phyloP scores from a whole-genome alignment of 1,284 basidiomycete genomes.

The Amylostereum areolatum region DNA sequence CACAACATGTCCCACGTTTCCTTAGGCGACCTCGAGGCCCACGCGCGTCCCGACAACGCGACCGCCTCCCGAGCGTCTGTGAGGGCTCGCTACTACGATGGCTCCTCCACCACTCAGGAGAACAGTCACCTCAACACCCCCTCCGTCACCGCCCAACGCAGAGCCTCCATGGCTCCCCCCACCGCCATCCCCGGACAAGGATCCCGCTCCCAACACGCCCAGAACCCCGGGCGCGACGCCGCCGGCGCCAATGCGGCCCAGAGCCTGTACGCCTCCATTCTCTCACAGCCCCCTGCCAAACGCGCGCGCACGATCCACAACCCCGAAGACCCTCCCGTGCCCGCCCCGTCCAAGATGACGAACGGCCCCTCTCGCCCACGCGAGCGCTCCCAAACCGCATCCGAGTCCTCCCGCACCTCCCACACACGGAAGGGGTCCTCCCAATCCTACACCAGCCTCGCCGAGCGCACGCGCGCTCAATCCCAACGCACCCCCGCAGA shows the following conservation, averaged over 20 bases:
- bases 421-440: constrained; percentile 7
- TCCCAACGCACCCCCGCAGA: constrained; percentile 21
- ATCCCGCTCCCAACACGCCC: constrained; percentile 17
- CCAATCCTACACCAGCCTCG: constrained; percentile 24
- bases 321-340: constrained; percentile 59
- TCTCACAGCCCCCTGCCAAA: constrained; percentile 67
- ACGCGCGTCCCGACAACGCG: constrained; percentile 42
- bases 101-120: constrained; percentile 38
- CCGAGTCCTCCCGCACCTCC: constrained; percentile 15
- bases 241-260: constrained; percentile 37
- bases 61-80: constrained; percentile 53
- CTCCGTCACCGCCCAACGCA: constrained; percentile 24
- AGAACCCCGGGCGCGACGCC: constrained; percentile 10
- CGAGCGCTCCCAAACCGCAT: constrained; percentile 15
- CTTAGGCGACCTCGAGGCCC: constrained; percentile 64
- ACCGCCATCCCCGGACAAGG: constrained; percentile 27
- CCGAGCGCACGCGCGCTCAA: constrained; percentile 39
- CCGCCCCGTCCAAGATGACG: constrained; percentile 37
- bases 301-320: constrained; percentile 71
- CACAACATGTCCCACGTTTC: constrained; percentile 62
- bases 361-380: constrained; percentile 20
- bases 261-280: constrained; percentile 65
- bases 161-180: constrained; percentile 44
- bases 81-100: constrained; percentile 42
- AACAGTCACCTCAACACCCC: constrained; percentile 16